phyloP scores from a whole-genome alignment of 78 protist species.

The Mastigamoeba balamuthi region DNA sequence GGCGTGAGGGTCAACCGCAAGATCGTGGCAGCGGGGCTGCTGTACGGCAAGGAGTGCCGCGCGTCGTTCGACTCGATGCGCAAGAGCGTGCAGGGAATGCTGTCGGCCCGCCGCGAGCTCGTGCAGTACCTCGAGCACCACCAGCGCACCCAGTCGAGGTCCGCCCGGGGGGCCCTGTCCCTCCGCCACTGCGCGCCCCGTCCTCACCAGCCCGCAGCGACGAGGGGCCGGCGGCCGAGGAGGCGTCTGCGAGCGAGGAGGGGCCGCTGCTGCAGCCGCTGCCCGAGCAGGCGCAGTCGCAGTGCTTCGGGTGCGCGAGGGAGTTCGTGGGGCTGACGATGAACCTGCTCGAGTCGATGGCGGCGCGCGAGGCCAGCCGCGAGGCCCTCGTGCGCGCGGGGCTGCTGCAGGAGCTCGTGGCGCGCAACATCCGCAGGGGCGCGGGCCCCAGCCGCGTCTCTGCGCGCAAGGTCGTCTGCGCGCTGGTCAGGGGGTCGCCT shows the following conservation, averaged over 20 bases:
- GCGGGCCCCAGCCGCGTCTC: not conserved
- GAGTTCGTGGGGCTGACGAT: not conserved
- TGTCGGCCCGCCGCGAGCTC: not conserved
- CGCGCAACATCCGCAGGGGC: not conserved
- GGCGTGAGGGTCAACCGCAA: not conserved
- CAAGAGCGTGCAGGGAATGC: not conserved
- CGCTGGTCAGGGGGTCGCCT: not conserved
- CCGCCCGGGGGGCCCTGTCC: no score
- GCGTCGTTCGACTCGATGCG: not conserved
- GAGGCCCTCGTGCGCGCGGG: not conserved
- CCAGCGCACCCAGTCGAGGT: not conserved
- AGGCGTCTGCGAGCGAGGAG: no score
- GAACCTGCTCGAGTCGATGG: not conserved
- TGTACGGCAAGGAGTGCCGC: not conserved
- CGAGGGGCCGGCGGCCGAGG: no score
- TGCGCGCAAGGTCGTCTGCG: not conserved
- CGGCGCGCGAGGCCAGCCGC: not conserved
- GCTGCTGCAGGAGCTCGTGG: not conserved
- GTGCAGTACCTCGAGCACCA: not conserved
- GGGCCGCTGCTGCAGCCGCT: no score
- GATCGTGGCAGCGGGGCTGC: not conserved
- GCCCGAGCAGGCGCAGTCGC: not conserved
- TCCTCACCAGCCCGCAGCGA: no score
- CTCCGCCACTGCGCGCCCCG: no score
- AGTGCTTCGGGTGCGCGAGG: not conserved